Conservation (phyloP, 2,329 filamentous ascomycete genomes). For the Ophiostoma piceae region DNA sequence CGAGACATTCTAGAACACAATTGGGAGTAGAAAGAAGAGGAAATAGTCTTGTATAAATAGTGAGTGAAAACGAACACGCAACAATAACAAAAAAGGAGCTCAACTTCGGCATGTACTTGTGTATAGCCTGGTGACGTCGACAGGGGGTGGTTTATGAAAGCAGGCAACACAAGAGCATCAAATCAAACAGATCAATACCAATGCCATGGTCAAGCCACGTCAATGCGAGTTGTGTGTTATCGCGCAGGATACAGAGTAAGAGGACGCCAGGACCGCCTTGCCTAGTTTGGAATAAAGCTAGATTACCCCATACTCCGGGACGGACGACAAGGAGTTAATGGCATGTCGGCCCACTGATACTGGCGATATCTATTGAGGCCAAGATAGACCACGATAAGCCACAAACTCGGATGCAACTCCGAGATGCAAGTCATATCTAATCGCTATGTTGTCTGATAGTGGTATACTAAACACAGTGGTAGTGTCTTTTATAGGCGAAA, state of each 20-base stretch:
- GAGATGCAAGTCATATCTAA: slow-evolving; percentile 1
- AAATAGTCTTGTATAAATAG: background rate
- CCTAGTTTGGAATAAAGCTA: background rate
- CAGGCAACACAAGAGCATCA: background rate
- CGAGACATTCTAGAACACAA: background rate
- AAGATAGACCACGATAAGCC: background rate
- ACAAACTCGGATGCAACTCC: background rate
- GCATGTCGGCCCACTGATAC: background rate
- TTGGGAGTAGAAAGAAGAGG: background rate
- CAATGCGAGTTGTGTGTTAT: background rate
- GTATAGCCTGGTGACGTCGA: background rate
- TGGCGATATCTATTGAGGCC: background rate
- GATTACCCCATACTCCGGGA: background rate
- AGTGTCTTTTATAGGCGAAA: background rate
- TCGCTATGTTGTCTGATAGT: background rate
- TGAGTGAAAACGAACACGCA: background rate
- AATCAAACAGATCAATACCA: background rate
- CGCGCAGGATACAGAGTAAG: background rate
- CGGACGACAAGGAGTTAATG: background rate
- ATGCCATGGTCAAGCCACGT: background rate
- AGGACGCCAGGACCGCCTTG: background rate
- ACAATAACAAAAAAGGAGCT: background rate
- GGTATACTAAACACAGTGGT: background rate
- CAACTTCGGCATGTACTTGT: background rate
- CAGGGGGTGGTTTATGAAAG: background rate